These are phyloP conservation scores for Blastobotrys chiropterorum DNA, from an alignment of 805 yeast species.

Conservation along the genomic window DNA sequence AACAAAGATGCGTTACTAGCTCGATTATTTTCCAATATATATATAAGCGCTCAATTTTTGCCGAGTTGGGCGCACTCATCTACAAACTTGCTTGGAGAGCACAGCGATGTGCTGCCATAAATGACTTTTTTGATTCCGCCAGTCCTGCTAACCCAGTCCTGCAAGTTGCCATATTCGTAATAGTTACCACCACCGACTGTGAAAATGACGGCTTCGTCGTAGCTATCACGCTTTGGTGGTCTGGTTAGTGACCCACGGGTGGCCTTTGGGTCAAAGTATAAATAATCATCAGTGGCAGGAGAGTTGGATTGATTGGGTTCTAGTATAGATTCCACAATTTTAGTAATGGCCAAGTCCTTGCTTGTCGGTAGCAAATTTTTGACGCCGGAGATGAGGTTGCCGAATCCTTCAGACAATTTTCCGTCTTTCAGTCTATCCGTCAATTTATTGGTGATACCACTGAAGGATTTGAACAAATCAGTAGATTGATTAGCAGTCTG, in stretches of 20 bases:
- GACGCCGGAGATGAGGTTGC: slow-evolving; percentile 80
- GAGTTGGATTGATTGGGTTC: slow-evolving; percentile 59
- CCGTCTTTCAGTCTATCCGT: slow-evolving; percentile 72
- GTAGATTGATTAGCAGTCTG: slow-evolving; percentile 23
- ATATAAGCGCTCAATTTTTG: slow-evolving; percentile 7
- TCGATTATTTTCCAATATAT: background rate
- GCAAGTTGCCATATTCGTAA: slow-evolving; percentile 86
- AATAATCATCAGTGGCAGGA: slow-evolving; percentile 76
- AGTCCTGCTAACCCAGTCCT: slow-evolving; percentile 63
- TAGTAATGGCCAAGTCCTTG: slow-evolving; percentile 82
- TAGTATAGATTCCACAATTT: slow-evolving; percentile 85
- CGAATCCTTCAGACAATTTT: slow-evolving; percentile 80
- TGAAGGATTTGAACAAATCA: slow-evolving; percentile 43
- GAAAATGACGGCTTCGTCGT: slow-evolving; percentile 79
- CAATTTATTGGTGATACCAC: slow-evolving; percentile 67
- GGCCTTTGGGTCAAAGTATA: slow-evolving; percentile 80
- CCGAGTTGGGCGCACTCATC: slow-evolving; percentile 31
- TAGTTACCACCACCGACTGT: slow-evolving; percentile 97
- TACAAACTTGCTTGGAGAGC: slow-evolving; percentile 28
- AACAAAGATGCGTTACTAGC: background rate
- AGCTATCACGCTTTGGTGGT: slow-evolving; percentile 78
- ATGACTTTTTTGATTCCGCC: slow-evolving; percentile 50
- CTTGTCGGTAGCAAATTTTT: slow-evolving; percentile 83
- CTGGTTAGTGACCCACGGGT: slow-evolving; percentile 85
- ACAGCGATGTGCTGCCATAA: slow-evolving; percentile 79